Evolutionary conservation across 2,329 filamentous ascomycete genomes (phyloP), one percentile per base, ranked within the genome.

Genomic region (Phoma herbarum): DNA sequence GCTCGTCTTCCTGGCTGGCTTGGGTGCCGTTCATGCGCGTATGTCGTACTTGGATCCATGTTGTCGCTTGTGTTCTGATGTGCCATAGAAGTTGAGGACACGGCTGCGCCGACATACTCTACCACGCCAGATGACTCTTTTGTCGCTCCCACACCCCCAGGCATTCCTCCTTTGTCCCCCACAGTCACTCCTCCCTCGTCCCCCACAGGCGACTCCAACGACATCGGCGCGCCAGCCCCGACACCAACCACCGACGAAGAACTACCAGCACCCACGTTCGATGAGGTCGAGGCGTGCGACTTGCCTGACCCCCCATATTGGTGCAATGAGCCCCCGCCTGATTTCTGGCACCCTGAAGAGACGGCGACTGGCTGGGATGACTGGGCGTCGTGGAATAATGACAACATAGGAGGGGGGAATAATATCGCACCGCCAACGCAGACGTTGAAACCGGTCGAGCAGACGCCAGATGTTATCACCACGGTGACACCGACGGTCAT

Each of bases 401-500:
- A 57, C 20, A 42, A 42, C 7, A 42, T 47, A 14, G 48, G 54
- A n/a, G 54, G 20, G 28, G 49, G 49, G 14, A 46, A 42, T 4
- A 35, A 47, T 8, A 11, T 52, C 29, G 39, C 33, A 29, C 45
- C 47, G 12, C 20, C 35, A 8, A 45, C 25, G 16, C 26, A 16
- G 9, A 45, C 43, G 10, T n/a, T 59, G 14, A 49, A 22, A 14
- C 43, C 52, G 7, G 23, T 45, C 26, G 48, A 52, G 26, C 57
- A 59, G 22, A 57, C 50, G 11, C 41, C 60, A 16, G 43, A 47
- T 12, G 45, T 66, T 12, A 29, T 67, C 16, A 61, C 59, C 5
- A 67, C 63, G 7, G 59, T 42, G 23, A 63, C 63, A 14, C 67
- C 66, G 10, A 66, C 59, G 3, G 47, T 72, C 3, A 47, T 70